phyloP scores from a whole-genome alignment of 2,329 filamentous ascomycete species.

The Xylaria sp. region DNA sequence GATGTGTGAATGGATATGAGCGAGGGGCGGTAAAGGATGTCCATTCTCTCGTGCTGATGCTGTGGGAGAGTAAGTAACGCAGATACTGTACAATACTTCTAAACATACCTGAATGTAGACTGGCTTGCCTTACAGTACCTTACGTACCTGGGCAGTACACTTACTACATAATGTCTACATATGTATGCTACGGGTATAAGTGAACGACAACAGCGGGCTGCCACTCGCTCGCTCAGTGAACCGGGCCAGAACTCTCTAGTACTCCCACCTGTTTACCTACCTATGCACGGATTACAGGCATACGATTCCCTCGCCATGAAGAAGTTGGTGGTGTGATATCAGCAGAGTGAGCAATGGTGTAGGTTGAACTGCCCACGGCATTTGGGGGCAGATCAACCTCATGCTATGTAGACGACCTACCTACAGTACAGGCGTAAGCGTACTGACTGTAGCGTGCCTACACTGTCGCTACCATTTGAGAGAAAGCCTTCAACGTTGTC shows the following conservation, averaged over 20 bases:
- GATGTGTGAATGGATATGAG: conserved; percentile 18
- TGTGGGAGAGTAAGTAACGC: not conserved
- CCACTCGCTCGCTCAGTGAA: conserved; percentile 14
- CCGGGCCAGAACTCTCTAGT: conserved; percentile 8
- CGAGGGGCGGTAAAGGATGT: conserved; percentile 34
- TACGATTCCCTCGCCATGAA: conserved; percentile 22
- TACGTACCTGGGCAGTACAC: not conserved
- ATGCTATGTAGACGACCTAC: not conserved
- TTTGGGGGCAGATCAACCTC: conserved; percentile 13
- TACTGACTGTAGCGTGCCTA: not conserved
- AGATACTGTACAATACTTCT: not conserved
- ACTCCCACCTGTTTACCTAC: not conserved
- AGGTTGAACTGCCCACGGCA: conserved; percentile 30
- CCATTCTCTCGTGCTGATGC: not conserved
- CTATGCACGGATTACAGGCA: conserved; percentile 16
- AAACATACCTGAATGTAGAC: not conserved
- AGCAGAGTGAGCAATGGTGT: conserved; percentile 25
- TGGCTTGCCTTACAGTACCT: not conserved
- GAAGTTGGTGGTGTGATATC: conserved; percentile 30
- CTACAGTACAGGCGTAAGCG: not conserved
- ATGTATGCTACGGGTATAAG: not conserved
- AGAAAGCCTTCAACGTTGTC: conserved; percentile 5
- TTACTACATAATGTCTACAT: not conserved
- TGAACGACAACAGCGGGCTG: conserved; percentile 5
- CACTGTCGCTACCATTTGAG: not conserved